A percentile compares a stretch with the other conserved stretches of the same genome.
These are phyloP conservation scores for Magnusiomyces fungicola DNA, from an alignment of 1,139 yeast species.

Conservation along the genomic window DNA sequence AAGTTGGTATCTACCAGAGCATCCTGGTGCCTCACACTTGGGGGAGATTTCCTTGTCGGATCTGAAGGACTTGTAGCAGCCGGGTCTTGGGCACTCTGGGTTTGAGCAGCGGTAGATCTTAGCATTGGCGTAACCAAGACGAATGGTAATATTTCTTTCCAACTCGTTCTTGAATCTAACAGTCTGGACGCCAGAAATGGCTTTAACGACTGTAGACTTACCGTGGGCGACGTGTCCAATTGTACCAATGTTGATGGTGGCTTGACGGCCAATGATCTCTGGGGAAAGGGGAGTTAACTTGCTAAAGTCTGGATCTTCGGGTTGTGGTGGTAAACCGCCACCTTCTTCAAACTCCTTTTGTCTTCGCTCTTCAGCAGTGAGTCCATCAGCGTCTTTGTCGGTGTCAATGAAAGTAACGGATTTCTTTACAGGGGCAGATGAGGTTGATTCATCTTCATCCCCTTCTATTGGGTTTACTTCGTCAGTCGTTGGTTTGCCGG, in stretches of 20 bases:
- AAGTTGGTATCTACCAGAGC: conserved; percentile 71
- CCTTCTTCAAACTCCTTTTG: conserved; percentile 91
- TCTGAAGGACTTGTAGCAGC: conserved; percentile 88
- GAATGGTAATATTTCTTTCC: conserved; percentile 98
- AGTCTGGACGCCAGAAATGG: conserved; percentile 97
- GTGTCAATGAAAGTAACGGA: conserved; percentile 77
- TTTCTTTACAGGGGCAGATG: conserved; percentile 48
- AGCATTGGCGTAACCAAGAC: conserved; percentile 97
- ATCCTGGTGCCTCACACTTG: conserved; percentile 76
- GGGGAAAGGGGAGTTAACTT: conserved; percentile 80
- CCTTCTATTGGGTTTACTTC: conserved; percentile 9
- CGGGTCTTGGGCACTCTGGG: conserved; percentile 86
- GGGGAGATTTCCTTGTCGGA: conserved; percentile 94
- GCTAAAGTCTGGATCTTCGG: conserved; percentile 75
- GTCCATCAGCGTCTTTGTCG: conserved; percentile 34
- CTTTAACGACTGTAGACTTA: conserved; percentile 96
- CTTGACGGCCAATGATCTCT: conserved; percentile 96
- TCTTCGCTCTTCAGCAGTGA: conserved; percentile 56
- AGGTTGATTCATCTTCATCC: conserved; percentile 25
- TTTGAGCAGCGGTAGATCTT: conserved; percentile 92
- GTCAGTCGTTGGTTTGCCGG: neutral
- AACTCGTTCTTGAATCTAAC: conserved; percentile 97
- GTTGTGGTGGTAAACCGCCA: conserved; percentile 97
- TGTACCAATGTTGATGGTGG: conserved; percentile 97
- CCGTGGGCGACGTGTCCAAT: conserved; percentile 99